Evolutionary conservation across 139 green algal species (phyloP), one percentile per base, ranked within the genome.

Genomic region (Parachlorella kessleri): DNA sequence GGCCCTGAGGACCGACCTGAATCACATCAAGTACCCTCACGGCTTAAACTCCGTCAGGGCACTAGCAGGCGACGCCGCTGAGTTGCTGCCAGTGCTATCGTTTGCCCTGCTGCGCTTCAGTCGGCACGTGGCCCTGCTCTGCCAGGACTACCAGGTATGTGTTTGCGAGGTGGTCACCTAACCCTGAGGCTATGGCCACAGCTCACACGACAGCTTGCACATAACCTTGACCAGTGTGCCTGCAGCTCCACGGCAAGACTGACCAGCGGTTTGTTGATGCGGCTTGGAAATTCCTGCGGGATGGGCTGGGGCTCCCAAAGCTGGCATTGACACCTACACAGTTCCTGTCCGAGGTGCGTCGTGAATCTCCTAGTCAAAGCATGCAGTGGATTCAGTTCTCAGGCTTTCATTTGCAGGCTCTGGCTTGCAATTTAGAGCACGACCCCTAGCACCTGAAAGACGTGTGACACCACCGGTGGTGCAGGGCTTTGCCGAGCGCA

Each of bases 401-500:
- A n/a, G n/a, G n/a, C n/a, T n/a, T n/a, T n/a, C n/a, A n/a, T n/a
- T n/a, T n/a, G n/a, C n/a, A n/a, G n/a, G n/a, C n/a, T n/a, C n/a
- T n/a, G n/a, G n/a, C n/a, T n/a, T n/a, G n/a, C n/a, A n/a, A n/a
- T n/a, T n/a, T n/a, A n/a, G n/a, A n/a, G n/a, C n/a, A n/a, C n/a
- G n/a, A n/a, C n/a, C n/a, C n/a, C n/a, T n/a, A n/a, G n/a, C n/a
- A n/a, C n/a, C n/a, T n/a, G n/a, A n/a, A n/a, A n/a, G n/a, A n/a
- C n/a, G n/a, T n/a, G n/a, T n/a, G n/a, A n/a, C n/a, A n/a, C n/a
- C n/a, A n/a, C n/a, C n/a, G n/a, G n/a, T n/a, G n/a, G 48, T 73
- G 69, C 87, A 94, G 87, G 90, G 91, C 36, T 97, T 87, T 86
- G 92, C 93, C 3, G 91, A 96, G 83, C 80, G 91, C 9, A 97